phyloP scores from a whole-genome alignment of 2,329 filamentous ascomycete genomes.

The Diaporthe sp. region DNA sequence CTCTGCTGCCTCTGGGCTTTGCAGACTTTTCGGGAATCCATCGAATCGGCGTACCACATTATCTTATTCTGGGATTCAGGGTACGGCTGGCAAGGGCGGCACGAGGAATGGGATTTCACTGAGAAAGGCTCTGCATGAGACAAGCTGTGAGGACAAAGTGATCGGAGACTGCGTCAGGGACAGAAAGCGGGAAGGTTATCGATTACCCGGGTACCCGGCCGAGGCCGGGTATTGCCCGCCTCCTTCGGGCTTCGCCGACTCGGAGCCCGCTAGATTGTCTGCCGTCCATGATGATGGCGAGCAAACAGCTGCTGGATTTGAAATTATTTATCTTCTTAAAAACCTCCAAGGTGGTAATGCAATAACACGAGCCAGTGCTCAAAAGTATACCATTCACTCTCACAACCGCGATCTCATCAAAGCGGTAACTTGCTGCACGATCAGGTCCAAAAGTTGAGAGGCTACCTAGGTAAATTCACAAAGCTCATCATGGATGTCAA shows the following conservation, averaged over 20 bases:
- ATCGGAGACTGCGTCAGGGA: not conserved
- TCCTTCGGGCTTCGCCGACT: not conserved
- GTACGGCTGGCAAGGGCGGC: no score
- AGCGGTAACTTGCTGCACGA: no score
- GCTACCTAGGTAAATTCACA: no score
- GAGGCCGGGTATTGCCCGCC: not conserved
- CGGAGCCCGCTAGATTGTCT: not conserved
- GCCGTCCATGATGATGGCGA: not conserved
- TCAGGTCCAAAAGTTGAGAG: not conserved
- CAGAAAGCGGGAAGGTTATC: not conserved
- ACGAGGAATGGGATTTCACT: no score
- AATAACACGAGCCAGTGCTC: not conserved
- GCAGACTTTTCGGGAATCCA: not conserved
- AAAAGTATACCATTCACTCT: not conserved
- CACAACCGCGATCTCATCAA: not conserved
- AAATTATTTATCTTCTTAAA: not conserved
- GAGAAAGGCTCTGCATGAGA: no score
- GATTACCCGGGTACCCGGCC: constrained; percentile 24
- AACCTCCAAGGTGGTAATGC: no score
- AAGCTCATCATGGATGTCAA: not conserved
- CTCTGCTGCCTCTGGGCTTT: not conserved
- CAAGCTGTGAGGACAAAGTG: not conserved
- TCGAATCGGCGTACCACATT: not conserved
- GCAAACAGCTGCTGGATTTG: no score
- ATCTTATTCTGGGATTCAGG: not conserved